A percentile compares a stretch with the other conserved stretches of the same genome.
phyloP scores from a whole-genome alignment of 2,329 filamentous ascomycete genomes.

The Aspergillus unguis region DNA sequence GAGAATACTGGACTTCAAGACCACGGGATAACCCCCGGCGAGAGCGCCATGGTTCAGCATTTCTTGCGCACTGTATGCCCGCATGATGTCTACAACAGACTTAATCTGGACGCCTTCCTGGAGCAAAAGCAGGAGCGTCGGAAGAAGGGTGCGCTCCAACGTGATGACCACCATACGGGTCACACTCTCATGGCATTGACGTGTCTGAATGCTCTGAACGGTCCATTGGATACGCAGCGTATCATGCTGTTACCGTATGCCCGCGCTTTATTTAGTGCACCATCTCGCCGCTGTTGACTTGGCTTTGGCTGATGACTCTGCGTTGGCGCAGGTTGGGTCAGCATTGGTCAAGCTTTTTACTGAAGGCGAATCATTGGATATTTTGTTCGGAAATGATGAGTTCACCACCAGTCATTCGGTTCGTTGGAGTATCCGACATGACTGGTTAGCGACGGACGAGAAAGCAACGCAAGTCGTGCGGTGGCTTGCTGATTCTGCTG shows the following conservation, averaged over 20 bases:
- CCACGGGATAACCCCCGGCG: not conserved
- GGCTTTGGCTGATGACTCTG: not conserved
- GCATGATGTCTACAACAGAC: not conserved
- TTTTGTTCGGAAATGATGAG: not conserved
- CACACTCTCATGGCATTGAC: not conserved
- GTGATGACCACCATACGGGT: not conserved
- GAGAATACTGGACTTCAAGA: not conserved
- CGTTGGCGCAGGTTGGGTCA: not conserved
- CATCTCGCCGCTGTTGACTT: not conserved
- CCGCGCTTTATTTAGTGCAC: not conserved
- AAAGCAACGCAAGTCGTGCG: not conserved
- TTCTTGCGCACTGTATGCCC: slow-evolving; percentile 1
- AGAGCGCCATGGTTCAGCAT: not conserved
- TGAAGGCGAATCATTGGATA: not conserved
- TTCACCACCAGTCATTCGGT: not conserved
- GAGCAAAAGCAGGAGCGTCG: not conserved
- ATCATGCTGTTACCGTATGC: not conserved
- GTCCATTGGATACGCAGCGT: not conserved
- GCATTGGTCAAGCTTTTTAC: not conserved
- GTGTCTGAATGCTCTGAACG: not conserved
- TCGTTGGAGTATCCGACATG: not conserved
- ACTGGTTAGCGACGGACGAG: not conserved
- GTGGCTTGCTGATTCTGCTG: not conserved
- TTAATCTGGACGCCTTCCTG: not conserved
- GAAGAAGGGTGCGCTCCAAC: not conserved